Evolutionary conservation across 2,329 filamentous ascomycete genomes (phyloP).

Genomic region (Zalaria obscura): DNA sequence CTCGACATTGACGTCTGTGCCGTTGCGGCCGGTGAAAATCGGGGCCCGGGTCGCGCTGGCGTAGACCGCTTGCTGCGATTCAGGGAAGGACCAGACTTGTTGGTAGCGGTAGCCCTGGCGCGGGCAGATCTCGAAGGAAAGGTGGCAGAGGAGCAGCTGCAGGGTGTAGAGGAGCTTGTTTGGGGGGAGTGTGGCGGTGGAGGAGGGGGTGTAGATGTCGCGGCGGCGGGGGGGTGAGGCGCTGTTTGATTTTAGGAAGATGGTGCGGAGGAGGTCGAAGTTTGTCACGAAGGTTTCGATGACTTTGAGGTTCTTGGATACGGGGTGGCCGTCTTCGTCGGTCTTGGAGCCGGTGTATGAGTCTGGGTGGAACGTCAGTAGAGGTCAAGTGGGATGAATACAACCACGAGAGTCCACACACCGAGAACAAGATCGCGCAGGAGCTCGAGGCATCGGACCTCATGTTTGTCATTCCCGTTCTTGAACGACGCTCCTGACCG

Average conservation of each 20-base stretch:
- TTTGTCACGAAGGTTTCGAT: slow-evolving; percentile 18
- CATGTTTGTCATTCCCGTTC: slow-evolving; percentile 11
- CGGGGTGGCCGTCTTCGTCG: slow-evolving; percentile 11
- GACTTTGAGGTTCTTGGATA: slow-evolving; percentile 19
- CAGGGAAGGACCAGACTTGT: slow-evolving; percentile 21
- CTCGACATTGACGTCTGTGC: slow-evolving; percentile 26
- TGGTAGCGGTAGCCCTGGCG: not conserved
- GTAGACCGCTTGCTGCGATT: slow-evolving; percentile 33
- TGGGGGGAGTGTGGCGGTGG: not conserved
- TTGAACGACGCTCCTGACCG: slow-evolving; percentile 13
- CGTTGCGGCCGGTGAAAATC: slow-evolving; percentile 25
- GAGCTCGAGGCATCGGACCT: slow-evolving; percentile 22
- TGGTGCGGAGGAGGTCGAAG: slow-evolving; percentile 7
- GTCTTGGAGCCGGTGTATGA: slow-evolving; percentile 15
- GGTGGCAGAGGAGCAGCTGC: slow-evolving; percentile 16
- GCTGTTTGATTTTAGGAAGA: slow-evolving; percentile 1
- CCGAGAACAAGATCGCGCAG: slow-evolving; percentile 30
- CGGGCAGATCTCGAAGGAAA: slow-evolving; percentile 2
- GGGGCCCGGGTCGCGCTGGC: slow-evolving; percentile 16
- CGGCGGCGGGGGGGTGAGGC: too few species aligned
- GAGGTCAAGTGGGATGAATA: not conserved
- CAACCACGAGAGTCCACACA: slow-evolving; percentile 13
- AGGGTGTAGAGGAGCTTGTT: slow-evolving; percentile 11
- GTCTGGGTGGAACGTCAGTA: slow-evolving; percentile 11
- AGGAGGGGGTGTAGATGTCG: not conserved